Conservation (phyloP, 1,139 yeast genomes). For the Insectozyma bohioensis region DNA sequence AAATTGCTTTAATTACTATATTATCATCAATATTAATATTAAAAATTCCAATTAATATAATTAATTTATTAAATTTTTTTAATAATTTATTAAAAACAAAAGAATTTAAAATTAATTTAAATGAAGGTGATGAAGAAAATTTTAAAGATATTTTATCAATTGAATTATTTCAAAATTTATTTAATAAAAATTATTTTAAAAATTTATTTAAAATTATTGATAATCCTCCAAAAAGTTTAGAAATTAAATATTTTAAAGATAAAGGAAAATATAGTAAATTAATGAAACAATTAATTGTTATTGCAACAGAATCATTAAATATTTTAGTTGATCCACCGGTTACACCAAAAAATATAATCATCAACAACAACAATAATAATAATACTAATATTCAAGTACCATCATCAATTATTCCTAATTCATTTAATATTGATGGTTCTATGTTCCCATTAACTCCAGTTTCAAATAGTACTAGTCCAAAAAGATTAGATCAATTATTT, state of each 20-base stretch:
- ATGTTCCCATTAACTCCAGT: conserved; percentile 27
- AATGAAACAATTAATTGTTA: conserved; percentile 34
- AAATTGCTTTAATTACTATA: conserved; percentile 56
- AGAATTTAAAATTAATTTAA: conserved; percentile 14
- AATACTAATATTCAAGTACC: not conserved
- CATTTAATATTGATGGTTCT: conserved; percentile 4
- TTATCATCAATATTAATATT: conserved; percentile 28
- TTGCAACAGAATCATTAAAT: conserved; percentile 21
- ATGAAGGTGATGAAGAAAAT: conserved; percentile 7
- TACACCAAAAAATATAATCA: conserved; percentile 10
- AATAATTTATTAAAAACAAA: conserved; percentile 21
- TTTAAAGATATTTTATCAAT: conserved; percentile 19
- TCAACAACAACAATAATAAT: too few species aligned
- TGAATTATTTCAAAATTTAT: conserved; percentile 18
- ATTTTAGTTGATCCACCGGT: conserved; percentile 13
- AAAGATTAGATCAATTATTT: conserved; percentile 11
- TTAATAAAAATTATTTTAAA: conserved; percentile 24
- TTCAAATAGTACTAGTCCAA: conserved; percentile 27
- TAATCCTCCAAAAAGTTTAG: conserved; percentile 47
- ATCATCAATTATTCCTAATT: conserved; percentile 1
- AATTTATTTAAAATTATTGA: conserved; percentile 41
- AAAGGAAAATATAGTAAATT: conserved; percentile 35
- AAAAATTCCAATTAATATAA: conserved; percentile 28
- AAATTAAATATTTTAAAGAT: conserved; percentile 41
- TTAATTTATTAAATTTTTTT: conserved; percentile 21